Evolutionary conservation across 2,329 filamentous ascomycete genomes (phyloP), one percentile per base, ranked within the genome.

Genomic region (Fusarium tanahbumbuense): DNA sequence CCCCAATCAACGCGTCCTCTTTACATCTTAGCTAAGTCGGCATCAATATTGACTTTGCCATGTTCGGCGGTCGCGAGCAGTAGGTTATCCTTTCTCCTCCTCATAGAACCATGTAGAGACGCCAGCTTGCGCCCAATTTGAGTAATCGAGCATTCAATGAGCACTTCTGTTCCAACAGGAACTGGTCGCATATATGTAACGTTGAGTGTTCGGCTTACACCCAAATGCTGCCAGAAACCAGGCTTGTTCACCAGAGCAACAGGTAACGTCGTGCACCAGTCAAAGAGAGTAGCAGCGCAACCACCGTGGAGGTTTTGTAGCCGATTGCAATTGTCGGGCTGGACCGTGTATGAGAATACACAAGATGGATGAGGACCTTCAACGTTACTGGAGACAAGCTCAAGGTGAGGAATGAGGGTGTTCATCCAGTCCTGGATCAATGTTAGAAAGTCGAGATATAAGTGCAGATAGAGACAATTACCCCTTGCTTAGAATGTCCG

Each of bases 111-210:
- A 64, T 83, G 83, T 8, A 91, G 59, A 15, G 85, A 82, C 52
- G 83, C 83, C 68, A 91, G 67, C 57, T 82, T 83, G 76, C 82
- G 84, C 3, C 90, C 90, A 20, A 85, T 78, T 66, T 89, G 85
- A 8, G 91, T 78, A 18, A 90, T 78, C 72, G 89, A 87, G 69
- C 85, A 86, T 68, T 87, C 83, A 45, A 92, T 75, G 22, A 87
- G 72, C 11, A 89, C 79, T 69, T 83, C 81, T 2, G 79, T 80
- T 12, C 86, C 89, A 15, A 77, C 75, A 2, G 86, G 86, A 5
- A 86, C 83, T 2, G 91, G 91, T 2, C 89, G 84, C 64, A 93
- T 79, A 77, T 92, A 93, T 0, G 89, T 92, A 44, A 91, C 84
- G 73, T 86, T 88, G 56, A 93, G 82, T 27, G 87, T 89, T 61